These are phyloP conservation scores for Hortiboletus flavorubellus DNA, from an alignment of 768 basidiomycete genomes.

Conservation along the genomic window DNA sequence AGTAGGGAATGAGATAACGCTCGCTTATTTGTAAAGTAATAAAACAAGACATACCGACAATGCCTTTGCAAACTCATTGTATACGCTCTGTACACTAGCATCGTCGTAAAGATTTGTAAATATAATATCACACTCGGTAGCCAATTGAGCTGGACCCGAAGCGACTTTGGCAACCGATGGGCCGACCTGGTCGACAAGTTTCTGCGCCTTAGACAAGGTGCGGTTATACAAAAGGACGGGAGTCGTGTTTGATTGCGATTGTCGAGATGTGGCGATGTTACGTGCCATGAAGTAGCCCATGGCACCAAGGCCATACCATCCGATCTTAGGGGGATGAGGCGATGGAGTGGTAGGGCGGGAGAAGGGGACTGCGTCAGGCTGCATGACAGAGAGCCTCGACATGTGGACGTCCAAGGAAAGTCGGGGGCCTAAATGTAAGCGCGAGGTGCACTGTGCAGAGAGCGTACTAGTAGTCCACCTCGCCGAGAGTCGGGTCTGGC, in stretches of 20 bases:
- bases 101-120: constrained; percentile 75
- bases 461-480: too few relatives aligned
- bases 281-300: constrained; percentile 78
- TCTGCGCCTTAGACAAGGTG: constrained; percentile 55
- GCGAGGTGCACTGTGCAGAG: not conserved
- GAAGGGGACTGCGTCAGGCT: constrained; percentile 39
- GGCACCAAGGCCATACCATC: constrained; percentile 49
- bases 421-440: not conserved
- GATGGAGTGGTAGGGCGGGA: constrained; percentile 58
- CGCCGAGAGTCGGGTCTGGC: too few relatives aligned
- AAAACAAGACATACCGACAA: constrained; percentile 44
- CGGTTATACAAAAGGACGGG: constrained; percentile 79
- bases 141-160: constrained; percentile 54
- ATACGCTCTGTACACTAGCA: constrained; percentile 61
- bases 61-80: constrained; percentile 54
- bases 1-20: constrained; percentile 1
- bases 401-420: not conserved
- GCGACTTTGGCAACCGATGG: constrained; percentile 53
- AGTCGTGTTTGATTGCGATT: constrained; percentile 35
- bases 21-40: not conserved
- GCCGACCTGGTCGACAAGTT: constrained; percentile 55
- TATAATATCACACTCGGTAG: constrained; percentile 66
- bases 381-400: constrained; percentile 8
- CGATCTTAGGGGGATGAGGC: constrained; percentile 38
- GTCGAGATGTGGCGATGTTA: constrained; percentile 64